Evolutionary conservation across 1,284 basidiomycete species (phyloP).

Genomic region (Cystobasidium slooffiae): DNA sequence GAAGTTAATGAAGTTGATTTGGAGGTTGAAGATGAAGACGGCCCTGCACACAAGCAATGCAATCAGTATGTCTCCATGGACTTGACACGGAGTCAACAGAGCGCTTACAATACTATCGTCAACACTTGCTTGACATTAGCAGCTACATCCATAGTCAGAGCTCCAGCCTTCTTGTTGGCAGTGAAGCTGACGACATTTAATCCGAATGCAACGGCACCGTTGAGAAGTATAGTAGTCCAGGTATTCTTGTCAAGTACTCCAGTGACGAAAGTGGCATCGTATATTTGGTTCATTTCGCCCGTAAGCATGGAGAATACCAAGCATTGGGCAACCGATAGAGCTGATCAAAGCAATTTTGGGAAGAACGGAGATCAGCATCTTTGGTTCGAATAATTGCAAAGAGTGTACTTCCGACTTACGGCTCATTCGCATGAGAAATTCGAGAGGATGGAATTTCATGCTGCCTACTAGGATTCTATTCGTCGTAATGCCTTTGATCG

Average conservation of each 20-base stretch:
- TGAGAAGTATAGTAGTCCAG: conserved; percentile 64
- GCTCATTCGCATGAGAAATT: conserved; percentile 79
- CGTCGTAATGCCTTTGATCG: conserved; percentile 86
- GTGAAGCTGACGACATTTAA: conserved; percentile 85
- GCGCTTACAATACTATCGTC: conserved; percentile 80
- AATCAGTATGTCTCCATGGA: neutral
- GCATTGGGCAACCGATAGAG: conserved; percentile 85
- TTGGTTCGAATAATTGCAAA: neutral
- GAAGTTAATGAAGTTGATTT: conserved; percentile 75
- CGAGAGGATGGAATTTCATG: conserved; percentile 76
- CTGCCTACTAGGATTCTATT: conserved; percentile 60
- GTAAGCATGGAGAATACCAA: conserved; percentile 61
- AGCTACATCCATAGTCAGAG: conserved; percentile 83
- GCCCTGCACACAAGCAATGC: neutral
- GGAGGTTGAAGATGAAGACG: conserved; percentile 67
- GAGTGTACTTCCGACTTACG: conserved; percentile 54
- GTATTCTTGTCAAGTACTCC: neutral
- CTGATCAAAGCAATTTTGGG: too few relatives aligned
- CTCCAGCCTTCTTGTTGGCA: conserved; percentile 84
- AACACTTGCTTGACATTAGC: conserved; percentile 91
- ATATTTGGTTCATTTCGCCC: conserved; percentile 28
- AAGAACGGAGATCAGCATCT: too few relatives aligned
- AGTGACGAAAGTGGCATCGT: conserved; percentile 9
- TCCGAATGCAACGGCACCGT: conserved; percentile 83
- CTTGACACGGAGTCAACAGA: neutral